These are phyloP conservation scores for Picea abies DNA, from an alignment of 83 land plant genomes.

Conservation along the genomic window DNA sequence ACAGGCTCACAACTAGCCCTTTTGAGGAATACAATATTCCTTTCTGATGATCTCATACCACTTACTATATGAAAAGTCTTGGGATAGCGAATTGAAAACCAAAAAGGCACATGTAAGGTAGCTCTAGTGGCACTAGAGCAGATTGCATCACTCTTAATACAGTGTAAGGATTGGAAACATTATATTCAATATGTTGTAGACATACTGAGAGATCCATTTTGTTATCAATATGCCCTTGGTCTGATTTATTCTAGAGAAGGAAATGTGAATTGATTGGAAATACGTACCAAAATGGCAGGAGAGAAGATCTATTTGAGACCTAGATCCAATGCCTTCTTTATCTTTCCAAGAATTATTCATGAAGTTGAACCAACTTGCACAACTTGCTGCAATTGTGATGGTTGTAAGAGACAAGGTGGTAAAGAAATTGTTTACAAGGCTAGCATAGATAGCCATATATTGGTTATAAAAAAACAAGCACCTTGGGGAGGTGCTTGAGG, in stretches of 20 bases:
- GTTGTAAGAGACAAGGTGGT: constrained; percentile 82
- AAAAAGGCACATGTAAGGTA: too few relatives aligned
- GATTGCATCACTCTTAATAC: too few relatives aligned
- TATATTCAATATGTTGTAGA: constrained; percentile 71
- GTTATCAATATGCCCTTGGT: constrained; percentile 72
- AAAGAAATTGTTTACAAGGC: constrained; percentile 65
- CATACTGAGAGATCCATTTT: constrained; percentile 81
- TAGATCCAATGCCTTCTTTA: constrained; percentile 28
- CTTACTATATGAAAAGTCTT: constrained; percentile 3
- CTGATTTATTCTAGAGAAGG: constrained; percentile 85
- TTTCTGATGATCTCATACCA: too few relatives aligned
- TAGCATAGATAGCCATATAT: constrained; percentile 73
- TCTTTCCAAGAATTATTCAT: constrained; percentile 89
- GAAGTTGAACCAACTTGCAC: constrained; percentile 71
- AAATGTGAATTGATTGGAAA: constrained; percentile 62
- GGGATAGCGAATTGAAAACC: too few relatives aligned
- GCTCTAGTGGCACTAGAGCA: too few relatives aligned
- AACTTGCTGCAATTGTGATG: constrained; percentile 76
- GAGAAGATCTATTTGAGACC: constrained; percentile 49
- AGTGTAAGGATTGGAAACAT: constrained; percentile 47
- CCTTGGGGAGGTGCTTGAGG: constrained; percentile 87
- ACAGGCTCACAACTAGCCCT: too few relatives aligned
- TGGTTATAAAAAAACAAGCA: constrained; percentile 85
- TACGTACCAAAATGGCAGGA: constrained; percentile 61
- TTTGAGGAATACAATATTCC: too few relatives aligned